Conservation (phyloP, 225 moss, liverwort and hornwort genomes). For the Sphagnum tenellum region DNA sequence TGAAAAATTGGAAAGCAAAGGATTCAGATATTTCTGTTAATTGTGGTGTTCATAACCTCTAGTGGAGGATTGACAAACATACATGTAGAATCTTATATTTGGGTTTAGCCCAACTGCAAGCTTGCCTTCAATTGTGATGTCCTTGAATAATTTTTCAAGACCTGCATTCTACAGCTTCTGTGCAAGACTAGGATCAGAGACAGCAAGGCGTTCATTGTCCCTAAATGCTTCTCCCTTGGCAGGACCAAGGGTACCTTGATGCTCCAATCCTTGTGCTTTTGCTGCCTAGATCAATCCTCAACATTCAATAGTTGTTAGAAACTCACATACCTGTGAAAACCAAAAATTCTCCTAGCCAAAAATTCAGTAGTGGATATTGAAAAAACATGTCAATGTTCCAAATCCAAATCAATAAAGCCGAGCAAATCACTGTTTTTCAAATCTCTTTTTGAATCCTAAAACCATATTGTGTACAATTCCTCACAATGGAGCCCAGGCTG, state of each 20-base stretch:
- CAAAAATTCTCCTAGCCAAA: too few species aligned
- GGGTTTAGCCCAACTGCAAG: constrained; percentile 57
- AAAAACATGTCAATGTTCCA: too few species aligned
- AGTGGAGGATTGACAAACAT: not conserved
- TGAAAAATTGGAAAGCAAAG: too few species aligned
- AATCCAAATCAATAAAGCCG: too few species aligned
- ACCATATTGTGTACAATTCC: too few species aligned
- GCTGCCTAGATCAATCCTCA: constrained; percentile 51
- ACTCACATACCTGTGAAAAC: constrained; percentile 21
- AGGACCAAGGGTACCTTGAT: constrained; percentile 73
- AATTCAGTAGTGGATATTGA: too few species aligned
- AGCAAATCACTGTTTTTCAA: too few species aligned
- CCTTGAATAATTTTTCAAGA: constrained; percentile 42
- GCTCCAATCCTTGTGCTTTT: constrained; percentile 61
- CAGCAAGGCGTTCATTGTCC: constrained; percentile 47
- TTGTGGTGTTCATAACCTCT: too few species aligned
- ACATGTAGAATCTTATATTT: constrained; percentile 59
- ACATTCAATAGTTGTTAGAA: constrained; percentile 51
- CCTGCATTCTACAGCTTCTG: constrained; percentile 61
- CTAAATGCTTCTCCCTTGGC: constrained; percentile 71
- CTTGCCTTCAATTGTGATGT: constrained; percentile 22
- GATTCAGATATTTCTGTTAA: too few species aligned
- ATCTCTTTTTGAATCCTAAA: too few species aligned
- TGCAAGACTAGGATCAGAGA: constrained; percentile 42
- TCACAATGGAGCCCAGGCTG: too few species aligned